A percentile compares a stretch with the other conserved stretches of the same genome.
Evolutionary conservation across 1,284 basidiomycete species (phyloP).

Genomic region (Ceratobasidium sp.): DNA sequence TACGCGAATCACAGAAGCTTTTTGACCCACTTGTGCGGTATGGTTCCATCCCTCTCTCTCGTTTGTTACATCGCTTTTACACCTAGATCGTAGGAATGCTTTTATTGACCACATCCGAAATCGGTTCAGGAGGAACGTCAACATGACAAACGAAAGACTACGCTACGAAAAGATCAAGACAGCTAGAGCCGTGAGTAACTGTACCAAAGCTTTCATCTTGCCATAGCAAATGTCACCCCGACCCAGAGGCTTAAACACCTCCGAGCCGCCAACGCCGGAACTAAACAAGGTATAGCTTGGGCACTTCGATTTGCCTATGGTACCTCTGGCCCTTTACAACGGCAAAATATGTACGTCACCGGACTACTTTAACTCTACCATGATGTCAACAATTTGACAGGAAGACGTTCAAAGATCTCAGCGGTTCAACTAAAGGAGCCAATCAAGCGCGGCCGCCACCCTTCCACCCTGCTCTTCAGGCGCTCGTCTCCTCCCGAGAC

Average conservation of each 20-base stretch:
- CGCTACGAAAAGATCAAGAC: conserved; percentile 65
- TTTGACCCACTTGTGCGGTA: conserved; percentile 37
- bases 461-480: conserved; percentile 72
- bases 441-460: conserved; percentile 72
- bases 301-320: conserved; percentile 86
- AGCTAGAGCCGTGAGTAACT: conserved; percentile 63
- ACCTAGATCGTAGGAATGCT: conserved; percentile 67
- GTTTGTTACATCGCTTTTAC: not conserved
- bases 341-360: conserved; percentile 72
- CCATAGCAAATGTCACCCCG: not conserved
- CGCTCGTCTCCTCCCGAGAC: conserved; percentile 69
- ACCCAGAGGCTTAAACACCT: conserved; percentile 71
- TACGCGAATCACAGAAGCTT: conserved; percentile 35
- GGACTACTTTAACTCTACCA: conserved; percentile 66
- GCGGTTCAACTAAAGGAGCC: conserved; percentile 65
- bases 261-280: conserved; percentile 70
- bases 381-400: conserved; percentile 30
- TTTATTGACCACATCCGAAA: conserved; percentile 73
- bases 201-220: not conserved
- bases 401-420: conserved; percentile 40
- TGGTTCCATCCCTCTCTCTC: not conserved
- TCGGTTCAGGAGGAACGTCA: conserved; percentile 63
- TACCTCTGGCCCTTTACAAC: conserved; percentile 65
- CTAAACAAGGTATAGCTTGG: conserved; percentile 68
- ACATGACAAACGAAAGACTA: conserved; percentile 52